Base-by-base conservation (phyloP, 2,329 filamentous ascomycete species). In the Blastomyces parvus region DNA sequence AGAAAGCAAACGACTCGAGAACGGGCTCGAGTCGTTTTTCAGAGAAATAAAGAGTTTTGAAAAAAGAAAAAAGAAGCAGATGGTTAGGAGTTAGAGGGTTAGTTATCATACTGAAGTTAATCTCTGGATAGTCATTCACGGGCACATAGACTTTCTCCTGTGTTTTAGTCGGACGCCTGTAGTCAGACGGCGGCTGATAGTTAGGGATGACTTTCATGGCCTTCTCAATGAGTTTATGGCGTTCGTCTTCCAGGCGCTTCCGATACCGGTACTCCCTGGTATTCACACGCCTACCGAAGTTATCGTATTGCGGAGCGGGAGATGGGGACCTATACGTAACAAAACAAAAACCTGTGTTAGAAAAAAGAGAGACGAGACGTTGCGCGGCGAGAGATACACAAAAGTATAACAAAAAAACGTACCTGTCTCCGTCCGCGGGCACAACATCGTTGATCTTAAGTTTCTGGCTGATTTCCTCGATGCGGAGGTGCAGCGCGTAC, bases 21-120 rank as follows among this genome's bases (percentile, higher is more conserved):
- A 61, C 48, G 22, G 27, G 60, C 55, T 64, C 63, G 60, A 62
- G 59, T 55, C 52, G 50, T 70, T 72, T 69, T 25, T 13, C 25
- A 33, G 6, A 64, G 68, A 64, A 67, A n/a, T n/a, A n/a, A n/a
- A n/a, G n/a, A n/a, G n/a, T n/a, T n/a, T n/a, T n/a, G n/a, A n/a
- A n/a, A 68, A 68, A 65, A 63, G 63, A 65, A 60, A 64, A 59
- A 76, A 70, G 69, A 72, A 65, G 70, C 72, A 75, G 69, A 55
- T 33, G 72, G 79, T 89, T 88, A 89, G 86, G 84, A 83, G 86
- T 89, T 88, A 87, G 86, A 91, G 91, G 91, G 91, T 96, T 96
- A 96, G 92, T 88, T 92, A 94, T 93, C 93, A 93, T 97, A 99
- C 94, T 99, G 91, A 99, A 99, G 88, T 99, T 99, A 88, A 99